A percentile compares a stretch with the other conserved stretches of the same genome.
phyloP scores from a whole-genome alignment of 495 filamentous ascomycete genomes.

The Aspergillus affinis region DNA sequence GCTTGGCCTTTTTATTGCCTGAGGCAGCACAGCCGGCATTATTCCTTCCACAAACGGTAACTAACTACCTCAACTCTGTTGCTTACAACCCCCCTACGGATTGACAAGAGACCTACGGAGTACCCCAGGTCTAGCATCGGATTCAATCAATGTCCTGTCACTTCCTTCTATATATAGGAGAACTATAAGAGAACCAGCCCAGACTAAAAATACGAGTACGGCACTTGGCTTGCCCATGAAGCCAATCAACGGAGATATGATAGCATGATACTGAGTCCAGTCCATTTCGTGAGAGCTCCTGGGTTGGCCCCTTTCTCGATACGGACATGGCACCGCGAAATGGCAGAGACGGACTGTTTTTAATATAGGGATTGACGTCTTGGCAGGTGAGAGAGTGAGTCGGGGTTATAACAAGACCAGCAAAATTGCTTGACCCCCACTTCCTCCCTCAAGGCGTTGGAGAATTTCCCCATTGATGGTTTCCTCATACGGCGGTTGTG shows the following conservation, averaged over 20 bases:
- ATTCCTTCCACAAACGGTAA: too few relatives aligned
- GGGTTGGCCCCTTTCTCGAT: neutral
- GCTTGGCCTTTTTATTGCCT: too few relatives aligned
- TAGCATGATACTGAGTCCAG: neutral
- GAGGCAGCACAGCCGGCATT: too few relatives aligned
- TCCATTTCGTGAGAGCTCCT: neutral
- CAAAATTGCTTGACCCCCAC: neutral
- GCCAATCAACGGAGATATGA: neutral
- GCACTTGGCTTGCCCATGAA: neutral
- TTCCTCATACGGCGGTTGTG: neutral
- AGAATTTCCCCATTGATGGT: neutral
- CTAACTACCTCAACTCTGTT: too few relatives aligned
- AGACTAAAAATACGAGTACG: neutral
- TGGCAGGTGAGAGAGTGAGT: neutral
- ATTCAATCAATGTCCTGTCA: too few relatives aligned
- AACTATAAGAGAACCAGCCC: too few relatives aligned
- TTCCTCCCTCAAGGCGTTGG: neutral
- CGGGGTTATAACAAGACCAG: neutral
- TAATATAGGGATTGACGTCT: neutral
- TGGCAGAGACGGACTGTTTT: neutral
- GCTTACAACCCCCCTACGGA: too few relatives aligned
- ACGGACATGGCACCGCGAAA: neutral
- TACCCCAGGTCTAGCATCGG: neutral
- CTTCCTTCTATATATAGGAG: too few relatives aligned
- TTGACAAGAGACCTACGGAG: neutral